Conservation (phyloP, 2,329 filamentous ascomycete species). For the Claviceps monticola region DNA sequence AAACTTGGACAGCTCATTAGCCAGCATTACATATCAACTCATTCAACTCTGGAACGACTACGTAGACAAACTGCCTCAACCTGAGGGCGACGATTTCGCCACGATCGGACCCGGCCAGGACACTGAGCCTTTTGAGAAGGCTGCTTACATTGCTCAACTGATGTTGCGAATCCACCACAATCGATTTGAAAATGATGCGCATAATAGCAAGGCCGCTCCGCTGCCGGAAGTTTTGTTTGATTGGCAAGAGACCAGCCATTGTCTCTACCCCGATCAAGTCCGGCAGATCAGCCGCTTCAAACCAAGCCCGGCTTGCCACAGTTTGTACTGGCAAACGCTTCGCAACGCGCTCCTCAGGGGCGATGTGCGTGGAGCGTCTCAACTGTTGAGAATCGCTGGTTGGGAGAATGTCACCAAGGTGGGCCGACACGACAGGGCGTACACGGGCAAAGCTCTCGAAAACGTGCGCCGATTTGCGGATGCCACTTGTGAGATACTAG, state of each 20-base stretch:
- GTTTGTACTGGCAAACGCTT: conserved; percentile 76
- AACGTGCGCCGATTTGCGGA: conserved; percentile 63
- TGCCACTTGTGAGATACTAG: conserved; percentile 54
- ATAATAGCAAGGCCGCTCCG: conserved; percentile 32
- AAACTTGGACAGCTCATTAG: conserved; percentile 41
- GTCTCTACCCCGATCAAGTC: conserved; percentile 54
- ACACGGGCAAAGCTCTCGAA: conserved; percentile 60
- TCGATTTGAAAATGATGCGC: conserved; percentile 26
- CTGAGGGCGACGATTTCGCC: conserved; percentile 39
- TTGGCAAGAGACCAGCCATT: conserved; percentile 69
- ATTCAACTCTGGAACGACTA: conserved; percentile 43
- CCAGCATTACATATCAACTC: conserved; percentile 37
- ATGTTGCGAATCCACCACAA: conserved; percentile 68
- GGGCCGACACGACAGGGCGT: conserved; percentile 49
- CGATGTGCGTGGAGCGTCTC: conserved; percentile 51
- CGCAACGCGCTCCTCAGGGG: conserved; percentile 63
- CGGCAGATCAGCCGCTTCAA: conserved; percentile 47
- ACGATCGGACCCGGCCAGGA: conserved; percentile 52
- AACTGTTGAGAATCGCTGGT: conserved; percentile 57
- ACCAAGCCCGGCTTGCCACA: conserved; percentile 63
- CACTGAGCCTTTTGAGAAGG: conserved; percentile 55
- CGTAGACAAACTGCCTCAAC: conserved; percentile 31
- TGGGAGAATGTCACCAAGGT: conserved; percentile 66
- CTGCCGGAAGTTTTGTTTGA: conserved; percentile 68
- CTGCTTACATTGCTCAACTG: conserved; percentile 63